phyloP scores from a whole-genome alignment of 345 rosid species.

The Melaleuca alternifolia region DNA sequence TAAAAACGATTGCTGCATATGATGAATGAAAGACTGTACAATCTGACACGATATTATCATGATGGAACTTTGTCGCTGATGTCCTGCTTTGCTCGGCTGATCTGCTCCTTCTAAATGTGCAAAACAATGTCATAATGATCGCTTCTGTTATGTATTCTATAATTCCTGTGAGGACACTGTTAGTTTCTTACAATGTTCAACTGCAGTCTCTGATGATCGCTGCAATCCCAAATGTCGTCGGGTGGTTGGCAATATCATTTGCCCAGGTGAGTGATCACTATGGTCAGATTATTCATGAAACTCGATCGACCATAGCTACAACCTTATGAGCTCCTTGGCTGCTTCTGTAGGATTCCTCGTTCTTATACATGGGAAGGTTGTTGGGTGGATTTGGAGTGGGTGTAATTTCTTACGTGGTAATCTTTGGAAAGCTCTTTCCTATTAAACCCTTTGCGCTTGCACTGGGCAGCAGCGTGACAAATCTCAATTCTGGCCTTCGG shows the following conservation, averaged over 20 bases:
- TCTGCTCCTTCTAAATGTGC: not conserved
- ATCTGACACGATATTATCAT: not conserved
- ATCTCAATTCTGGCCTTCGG: not conserved
- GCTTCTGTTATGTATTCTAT: not conserved
- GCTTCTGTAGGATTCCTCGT: constrained; percentile 43
- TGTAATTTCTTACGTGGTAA: constrained; percentile 63
- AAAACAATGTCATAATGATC: not conserved
- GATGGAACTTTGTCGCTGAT: not conserved
- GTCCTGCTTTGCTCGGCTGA: not conserved
- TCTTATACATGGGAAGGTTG: constrained; percentile 70
- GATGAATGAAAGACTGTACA: not conserved
- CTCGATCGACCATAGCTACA: not conserved
- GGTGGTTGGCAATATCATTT: constrained; percentile 62
- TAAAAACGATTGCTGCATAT: not conserved
- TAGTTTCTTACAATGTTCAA: constrained; percentile 21
- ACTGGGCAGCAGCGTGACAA: not conserved
- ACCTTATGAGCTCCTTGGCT: not conserved
- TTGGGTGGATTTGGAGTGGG: constrained; percentile 76
- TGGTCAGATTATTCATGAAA: not conserved
- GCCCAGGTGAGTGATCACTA: constrained; percentile 36
- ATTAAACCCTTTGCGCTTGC: not conserved
- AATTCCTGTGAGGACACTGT: constrained; percentile 13
- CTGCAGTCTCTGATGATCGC: constrained; percentile 67
- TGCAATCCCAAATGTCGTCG: constrained; percentile 63
- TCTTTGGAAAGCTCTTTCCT: not conserved